Evolutionary conservation across 164 flowering plant genomes (phyloP), one percentile per base, ranked within the genome.

Genomic region (Tinospora cordifolia): DNA sequence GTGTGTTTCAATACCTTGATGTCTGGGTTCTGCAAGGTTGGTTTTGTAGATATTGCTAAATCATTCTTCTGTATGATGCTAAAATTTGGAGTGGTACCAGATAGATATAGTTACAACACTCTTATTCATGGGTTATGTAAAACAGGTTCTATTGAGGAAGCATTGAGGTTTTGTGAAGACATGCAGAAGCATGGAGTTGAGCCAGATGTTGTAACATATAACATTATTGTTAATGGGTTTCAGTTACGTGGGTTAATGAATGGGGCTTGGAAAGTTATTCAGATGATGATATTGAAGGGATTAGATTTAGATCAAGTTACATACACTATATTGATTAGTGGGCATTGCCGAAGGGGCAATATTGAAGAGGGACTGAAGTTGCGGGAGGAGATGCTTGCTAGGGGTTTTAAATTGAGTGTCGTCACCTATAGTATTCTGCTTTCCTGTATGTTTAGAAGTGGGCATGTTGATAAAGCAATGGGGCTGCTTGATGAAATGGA

Each of bases 61-160:
- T 87, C 89, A 3, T 81, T 86, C 66, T 78, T 89, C 49, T 83
- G 87, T 72, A 65, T 76, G 84, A 88, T 91, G 87, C 76, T 86
- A 25, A 87, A 89, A 72, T 77, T 30, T 76, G 91, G 95, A 66
- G 63, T 87, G 4, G 62, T 66, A 78, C 93, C 90, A 38, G 91
- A 88, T 82, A 62, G 60, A 10, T 89, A 80, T 71, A 88, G 86
- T 81, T 89, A 86, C 67, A 91, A 88, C 79, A 87, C 87, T 54
- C 89, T 91, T 69, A 84, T 89, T 75, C 85, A 88, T 82, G 93
- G 93, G 63, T 78, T 88, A 7, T 87, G 87, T 80, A 66, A 74
- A 66, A 83, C 80, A 63, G 91, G 93, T 75, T 85, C 81, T 36
- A 64, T 89, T 76, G 87, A 83, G 71, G 92, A 88, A 75, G 94